Conservation (phyloP, 2,329 filamentous ascomycete genomes). For the Kalaharituber pfeilii region DNA sequence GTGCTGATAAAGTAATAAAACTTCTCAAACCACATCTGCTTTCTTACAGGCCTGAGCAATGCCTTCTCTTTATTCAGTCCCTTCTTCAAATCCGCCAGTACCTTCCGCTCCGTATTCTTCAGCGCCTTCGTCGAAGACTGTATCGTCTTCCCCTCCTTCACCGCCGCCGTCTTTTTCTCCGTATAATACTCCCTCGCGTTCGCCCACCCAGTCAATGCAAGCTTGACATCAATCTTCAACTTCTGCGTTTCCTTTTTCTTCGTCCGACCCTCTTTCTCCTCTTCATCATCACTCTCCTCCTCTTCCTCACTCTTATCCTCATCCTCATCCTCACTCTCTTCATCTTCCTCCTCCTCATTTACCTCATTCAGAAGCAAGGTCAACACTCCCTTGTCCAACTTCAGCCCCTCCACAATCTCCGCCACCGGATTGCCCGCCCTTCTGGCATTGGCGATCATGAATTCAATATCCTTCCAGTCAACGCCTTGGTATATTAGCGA, state of each 20-base stretch:
- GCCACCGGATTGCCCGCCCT: conserved; percentile 67
- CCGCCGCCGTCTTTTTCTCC: conserved; percentile 64
- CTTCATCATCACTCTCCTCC: conserved; percentile 34
- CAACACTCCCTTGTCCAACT: conserved; percentile 74
- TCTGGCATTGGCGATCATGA: conserved; percentile 75
- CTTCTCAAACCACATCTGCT: conserved; percentile 91
- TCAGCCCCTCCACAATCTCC: conserved; percentile 70
- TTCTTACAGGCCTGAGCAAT: conserved; percentile 62
- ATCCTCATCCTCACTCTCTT: conserved; percentile 33
- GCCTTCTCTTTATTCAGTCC: conserved; percentile 84
- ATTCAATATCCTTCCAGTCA: conserved; percentile 90
- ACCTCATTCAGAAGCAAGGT: conserved; percentile 62
- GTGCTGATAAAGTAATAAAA: conserved; percentile 91
- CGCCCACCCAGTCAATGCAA: conserved; percentile 64
- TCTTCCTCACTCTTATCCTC: conserved; percentile 25
- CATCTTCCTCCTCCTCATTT: conserved; percentile 41
- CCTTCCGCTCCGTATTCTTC: conserved; percentile 80
- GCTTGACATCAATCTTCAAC: conserved; percentile 67
- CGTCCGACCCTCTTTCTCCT: conserved; percentile 22
- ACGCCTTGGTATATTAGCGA: conserved; percentile 83
- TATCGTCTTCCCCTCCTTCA: conserved; percentile 74
- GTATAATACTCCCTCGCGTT: conserved; percentile 89
- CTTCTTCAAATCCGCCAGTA: conserved; percentile 68
- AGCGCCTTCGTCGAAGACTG: conserved; percentile 66
- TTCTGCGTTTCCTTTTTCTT: conserved; percentile 27